These are phyloP conservation scores for Teratosphaeriaceae sp. DNA, from an alignment of 2,329 filamentous ascomycete species.

Conservation along the genomic window DNA sequence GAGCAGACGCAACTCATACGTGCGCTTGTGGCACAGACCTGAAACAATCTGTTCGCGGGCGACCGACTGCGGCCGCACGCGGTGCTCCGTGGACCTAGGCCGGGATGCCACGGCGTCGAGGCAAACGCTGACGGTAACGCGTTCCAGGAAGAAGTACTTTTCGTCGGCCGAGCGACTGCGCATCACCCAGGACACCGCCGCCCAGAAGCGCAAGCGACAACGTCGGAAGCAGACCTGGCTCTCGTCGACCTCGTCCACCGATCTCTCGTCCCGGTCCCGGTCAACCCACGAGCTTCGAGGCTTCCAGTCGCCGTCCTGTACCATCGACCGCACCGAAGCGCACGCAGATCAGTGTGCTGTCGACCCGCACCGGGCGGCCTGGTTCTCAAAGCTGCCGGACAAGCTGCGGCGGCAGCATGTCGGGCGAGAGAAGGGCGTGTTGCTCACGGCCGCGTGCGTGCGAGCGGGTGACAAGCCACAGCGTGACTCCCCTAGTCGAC, in stretches of 20 bases:
- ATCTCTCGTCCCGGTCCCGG: conserved; percentile 20
- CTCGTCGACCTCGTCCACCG: conserved; percentile 22
- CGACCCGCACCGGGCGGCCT: conserved; percentile 32
- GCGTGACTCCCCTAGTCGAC: background rate
- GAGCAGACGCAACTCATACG: conserved; percentile 4
- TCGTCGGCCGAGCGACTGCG: conserved; percentile 64
- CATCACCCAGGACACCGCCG: conserved; percentile 49
- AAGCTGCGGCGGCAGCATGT: conserved; percentile 67
- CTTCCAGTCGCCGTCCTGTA: background rate
- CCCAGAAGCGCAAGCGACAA: conserved; percentile 24
- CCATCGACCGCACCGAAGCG: conserved; percentile 1
- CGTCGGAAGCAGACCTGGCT: conserved; percentile 13
- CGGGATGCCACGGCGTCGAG: background rate
- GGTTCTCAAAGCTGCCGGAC: conserved; percentile 64
- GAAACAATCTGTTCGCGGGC: conserved; percentile 4
- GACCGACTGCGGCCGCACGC: background rate
- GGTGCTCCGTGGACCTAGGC: background rate
- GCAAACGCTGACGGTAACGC: conserved; percentile 13
- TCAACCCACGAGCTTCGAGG: conserved; percentile 12
- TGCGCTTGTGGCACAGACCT: conserved; percentile 4
- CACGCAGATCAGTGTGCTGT: conserved; percentile 9
- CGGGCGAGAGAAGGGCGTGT: conserved; percentile 62
- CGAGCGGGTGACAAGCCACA: background rate
- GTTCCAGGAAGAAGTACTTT: conserved; percentile 59
- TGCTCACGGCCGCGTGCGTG: conserved; percentile 51